phyloP scores from a whole-genome alignment of 2,329 filamentous ascomycete species.

The Ramularia endophylla region DNA sequence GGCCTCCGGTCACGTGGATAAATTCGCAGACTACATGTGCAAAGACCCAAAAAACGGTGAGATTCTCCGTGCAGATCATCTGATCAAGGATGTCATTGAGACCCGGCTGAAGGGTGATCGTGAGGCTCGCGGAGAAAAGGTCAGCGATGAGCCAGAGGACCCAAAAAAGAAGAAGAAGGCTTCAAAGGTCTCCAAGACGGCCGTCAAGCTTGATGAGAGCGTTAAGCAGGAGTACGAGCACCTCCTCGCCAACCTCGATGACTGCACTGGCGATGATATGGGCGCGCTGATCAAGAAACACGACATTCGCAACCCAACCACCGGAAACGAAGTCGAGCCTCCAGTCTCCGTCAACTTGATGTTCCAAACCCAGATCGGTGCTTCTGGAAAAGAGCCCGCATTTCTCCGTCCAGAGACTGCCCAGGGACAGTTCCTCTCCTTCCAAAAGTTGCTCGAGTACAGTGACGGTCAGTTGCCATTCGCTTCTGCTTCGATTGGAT shows the following conservation, averaged over 20 bases:
- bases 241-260: slow-evolving; percentile 87
- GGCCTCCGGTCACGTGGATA: slow-evolving; percentile 90
- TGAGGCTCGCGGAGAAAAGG: slow-evolving; percentile 77
- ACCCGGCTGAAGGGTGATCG: slow-evolving; percentile 81
- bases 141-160: slow-evolving; percentile 68
- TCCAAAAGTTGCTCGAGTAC: slow-evolving; percentile 91
- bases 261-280: slow-evolving; percentile 82
- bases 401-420: slow-evolving; percentile 93
- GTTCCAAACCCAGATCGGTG: slow-evolving; percentile 95
- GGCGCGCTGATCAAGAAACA: slow-evolving; percentile 85
- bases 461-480: slow-evolving; percentile 96
- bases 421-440: slow-evolving; percentile 97
- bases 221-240: slow-evolving; percentile 87
- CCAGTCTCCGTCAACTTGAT: slow-evolving; percentile 97
- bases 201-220: slow-evolving; percentile 77
- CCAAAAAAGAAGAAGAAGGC: slow-evolving; percentile 80
- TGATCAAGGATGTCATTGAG: slow-evolving; percentile 92
- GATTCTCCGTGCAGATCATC: slow-evolving; percentile 91
- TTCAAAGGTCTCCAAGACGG: slow-evolving; percentile 61
- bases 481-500: slow-evolving; percentile 93
- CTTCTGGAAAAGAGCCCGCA: slow-evolving; percentile 77
- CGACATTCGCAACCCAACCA: slow-evolving; percentile 82
- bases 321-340: slow-evolving; percentile 66
- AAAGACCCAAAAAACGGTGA: slow-evolving; percentile 90
- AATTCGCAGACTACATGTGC: slow-evolving; percentile 97